Conservation (phyloP, 495 filamentous ascomycete genomes). For the Penicillium cataractarum region DNA sequence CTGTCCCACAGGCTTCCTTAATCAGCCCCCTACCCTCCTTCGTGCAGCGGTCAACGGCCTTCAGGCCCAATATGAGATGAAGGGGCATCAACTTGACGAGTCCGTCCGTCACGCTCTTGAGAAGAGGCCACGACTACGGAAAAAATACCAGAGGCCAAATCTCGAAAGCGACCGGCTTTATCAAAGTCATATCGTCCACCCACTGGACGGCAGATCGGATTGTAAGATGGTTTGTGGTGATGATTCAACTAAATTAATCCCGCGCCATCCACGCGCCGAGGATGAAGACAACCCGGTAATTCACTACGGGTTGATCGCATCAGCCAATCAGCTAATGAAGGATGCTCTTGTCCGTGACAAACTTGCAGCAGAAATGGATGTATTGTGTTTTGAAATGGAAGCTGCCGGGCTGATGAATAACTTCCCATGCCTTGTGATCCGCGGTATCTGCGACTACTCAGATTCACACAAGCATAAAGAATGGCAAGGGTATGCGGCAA, state of each 20-base stretch:
- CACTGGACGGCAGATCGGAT: slow-evolving; percentile 17
- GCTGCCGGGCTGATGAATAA: slow-evolving; percentile 17
- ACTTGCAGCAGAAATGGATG: slow-evolving; percentile 33
- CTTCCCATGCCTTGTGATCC: background rate
- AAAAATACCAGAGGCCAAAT: slow-evolving; percentile 34
- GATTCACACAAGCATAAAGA: background rate
- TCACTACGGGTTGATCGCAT: slow-evolving; percentile 36
- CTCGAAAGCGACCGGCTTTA: slow-evolving; percentile 40
- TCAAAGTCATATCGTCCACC: slow-evolving; percentile 29
- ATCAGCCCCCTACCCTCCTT: slow-evolving; percentile 36
- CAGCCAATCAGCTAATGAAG: slow-evolving; percentile 32
- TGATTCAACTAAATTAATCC: slow-evolving; percentile 27
- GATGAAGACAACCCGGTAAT: slow-evolving; percentile 27
- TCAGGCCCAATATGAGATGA: slow-evolving; percentile 10
- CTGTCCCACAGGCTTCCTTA: slow-evolving; percentile 31
- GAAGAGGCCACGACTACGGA: slow-evolving; percentile 21
- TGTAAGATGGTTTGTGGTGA: slow-evolving; percentile 30
- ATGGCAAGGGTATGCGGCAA: background rate
- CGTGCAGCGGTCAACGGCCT: slow-evolving; percentile 24
- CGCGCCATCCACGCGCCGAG: slow-evolving; percentile 27
- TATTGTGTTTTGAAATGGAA: slow-evolving; percentile 48
- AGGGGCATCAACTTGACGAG: slow-evolving; percentile 28
- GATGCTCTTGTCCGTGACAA: slow-evolving; percentile 30
- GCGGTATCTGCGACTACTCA: background rate
- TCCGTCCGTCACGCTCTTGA: slow-evolving; percentile 24